A percentile compares a stretch with the other conserved stretches of the same genome.
Conservation (phyloP, 768 basidiomycete species). For the Tulasnella sp. region DNA sequence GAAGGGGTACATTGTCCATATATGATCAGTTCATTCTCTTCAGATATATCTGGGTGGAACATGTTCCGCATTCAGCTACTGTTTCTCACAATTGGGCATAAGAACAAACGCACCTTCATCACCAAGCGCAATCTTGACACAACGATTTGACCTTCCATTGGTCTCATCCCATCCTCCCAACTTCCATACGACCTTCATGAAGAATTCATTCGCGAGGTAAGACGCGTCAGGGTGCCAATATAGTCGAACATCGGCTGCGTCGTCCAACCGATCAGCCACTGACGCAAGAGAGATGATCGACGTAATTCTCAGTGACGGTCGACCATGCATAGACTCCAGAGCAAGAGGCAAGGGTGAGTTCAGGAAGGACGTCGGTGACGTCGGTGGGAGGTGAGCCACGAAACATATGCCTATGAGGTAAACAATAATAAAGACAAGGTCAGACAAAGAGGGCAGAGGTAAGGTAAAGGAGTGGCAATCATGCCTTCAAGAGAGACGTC, state of each 20-base stretch:
- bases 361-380: conserved; percentile 13
- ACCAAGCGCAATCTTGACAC: conserved; percentile 11
- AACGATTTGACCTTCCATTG: conserved; percentile 9
- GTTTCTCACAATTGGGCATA: neutral
- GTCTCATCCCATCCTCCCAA: conserved; percentile 10
- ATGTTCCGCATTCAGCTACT: neutral
- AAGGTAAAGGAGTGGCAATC: neutral
- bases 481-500: conserved; percentile 11
- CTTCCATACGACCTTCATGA: conserved; percentile 7
- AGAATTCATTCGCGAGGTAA: conserved; percentile 13
- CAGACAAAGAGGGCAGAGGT: neutral
- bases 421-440: neutral
- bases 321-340: conserved; percentile 14
- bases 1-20: conserved; percentile 6
- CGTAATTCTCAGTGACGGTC: conserved; percentile 9
- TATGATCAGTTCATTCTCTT: conserved; percentile 14
- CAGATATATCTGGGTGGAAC: neutral
- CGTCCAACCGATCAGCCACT: conserved; percentile 7
- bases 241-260: conserved; percentile 5
- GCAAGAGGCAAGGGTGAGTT: conserved; percentile 10
- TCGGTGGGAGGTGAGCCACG: conserved; percentile 9
- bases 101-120: conserved; percentile 2
- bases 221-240: conserved; percentile 12
- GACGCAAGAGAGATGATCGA: neutral
- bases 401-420: conserved; percentile 12